Evolutionary conservation across 2,329 filamentous ascomycete species (phyloP).

Genomic region (Apiospora kogelbergensis): DNA sequence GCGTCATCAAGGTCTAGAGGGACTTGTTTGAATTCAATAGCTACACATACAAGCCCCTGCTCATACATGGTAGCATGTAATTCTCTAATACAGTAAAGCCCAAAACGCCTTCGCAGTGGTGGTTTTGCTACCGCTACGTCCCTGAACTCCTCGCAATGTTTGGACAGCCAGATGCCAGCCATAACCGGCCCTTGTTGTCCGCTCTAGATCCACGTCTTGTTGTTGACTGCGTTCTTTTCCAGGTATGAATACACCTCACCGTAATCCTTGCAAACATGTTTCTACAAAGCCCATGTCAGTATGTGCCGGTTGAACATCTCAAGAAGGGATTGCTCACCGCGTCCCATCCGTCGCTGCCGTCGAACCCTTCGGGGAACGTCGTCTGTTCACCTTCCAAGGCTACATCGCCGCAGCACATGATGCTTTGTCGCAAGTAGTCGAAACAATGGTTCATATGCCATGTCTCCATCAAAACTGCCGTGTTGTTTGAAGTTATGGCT

Average conservation of each 20-base stretch:
- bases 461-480: slow-evolving; percentile 28
- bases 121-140: slow-evolving; percentile 32
- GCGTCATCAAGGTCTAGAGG: slow-evolving; percentile 21
- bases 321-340: slow-evolving; percentile 18
- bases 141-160: slow-evolving; percentile 35
- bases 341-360: slow-evolving; percentile 43
- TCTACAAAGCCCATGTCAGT: not conserved
- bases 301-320: too few species aligned
- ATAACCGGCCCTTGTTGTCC: not conserved
- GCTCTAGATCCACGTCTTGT: slow-evolving; percentile 1
- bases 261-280: slow-evolving; percentile 11
- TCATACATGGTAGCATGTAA: not conserved
- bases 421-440: slow-evolving; percentile 22
- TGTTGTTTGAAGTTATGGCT: slow-evolving; percentile 28
- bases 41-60: not conserved
- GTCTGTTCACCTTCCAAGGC: slow-evolving; percentile 38
- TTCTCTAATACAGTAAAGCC: not conserved
- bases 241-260: not conserved
- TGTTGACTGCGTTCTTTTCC: slow-evolving; percentile 10
- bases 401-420: slow-evolving; percentile 31
- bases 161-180: slow-evolving; percentile 17
- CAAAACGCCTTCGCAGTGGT: not conserved
- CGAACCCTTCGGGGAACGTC: slow-evolving; percentile 35
- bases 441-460: slow-evolving; percentile 42
- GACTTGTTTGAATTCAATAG: not conserved